Evolutionary conservation across 1,284 basidiomycete species (phyloP).

Genomic region (Puccinia hordei): DNA sequence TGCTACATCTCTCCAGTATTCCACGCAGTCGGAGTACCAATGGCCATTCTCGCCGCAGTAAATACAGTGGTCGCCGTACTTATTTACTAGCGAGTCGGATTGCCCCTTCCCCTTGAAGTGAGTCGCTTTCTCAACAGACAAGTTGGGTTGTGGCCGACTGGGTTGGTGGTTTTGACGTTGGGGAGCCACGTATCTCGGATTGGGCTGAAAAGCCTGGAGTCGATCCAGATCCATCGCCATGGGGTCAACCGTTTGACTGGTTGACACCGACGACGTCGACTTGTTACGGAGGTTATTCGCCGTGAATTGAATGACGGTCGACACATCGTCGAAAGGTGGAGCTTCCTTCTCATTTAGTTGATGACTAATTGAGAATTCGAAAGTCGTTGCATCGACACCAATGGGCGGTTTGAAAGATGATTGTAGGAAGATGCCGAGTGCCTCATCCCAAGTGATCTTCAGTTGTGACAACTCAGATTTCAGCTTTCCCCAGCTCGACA

Average conservation of each 20-base stretch:
- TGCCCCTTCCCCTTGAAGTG: neutral
- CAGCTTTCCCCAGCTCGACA: neutral
- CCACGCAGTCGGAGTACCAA: neutral
- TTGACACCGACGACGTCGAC: neutral
- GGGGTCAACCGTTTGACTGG: too few species aligned
- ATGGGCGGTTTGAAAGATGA: neutral
- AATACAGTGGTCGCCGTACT: neutral
- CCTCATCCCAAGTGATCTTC: neutral
- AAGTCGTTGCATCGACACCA: neutral
- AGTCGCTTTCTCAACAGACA: neutral
- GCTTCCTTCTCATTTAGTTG: neutral
- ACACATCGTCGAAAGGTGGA: neutral
- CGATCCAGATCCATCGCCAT: neutral
- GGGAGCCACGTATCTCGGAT: neutral
- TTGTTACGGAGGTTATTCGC: neutral
- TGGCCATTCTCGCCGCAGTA: neutral
- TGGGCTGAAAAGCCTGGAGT: neutral
- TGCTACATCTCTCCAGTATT: neutral
- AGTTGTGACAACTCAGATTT: neutral
- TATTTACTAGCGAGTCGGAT: neutral
- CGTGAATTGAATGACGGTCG: neutral
- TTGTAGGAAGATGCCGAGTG: neutral
- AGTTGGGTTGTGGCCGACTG: constrained; percentile 62
- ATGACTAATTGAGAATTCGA: constrained; percentile 7
- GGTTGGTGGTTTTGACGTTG: constrained; percentile 54